Evolutionary conservation across 140 eudicot genomes (phyloP).

Genomic region (Anethum foeniculum): DNA sequence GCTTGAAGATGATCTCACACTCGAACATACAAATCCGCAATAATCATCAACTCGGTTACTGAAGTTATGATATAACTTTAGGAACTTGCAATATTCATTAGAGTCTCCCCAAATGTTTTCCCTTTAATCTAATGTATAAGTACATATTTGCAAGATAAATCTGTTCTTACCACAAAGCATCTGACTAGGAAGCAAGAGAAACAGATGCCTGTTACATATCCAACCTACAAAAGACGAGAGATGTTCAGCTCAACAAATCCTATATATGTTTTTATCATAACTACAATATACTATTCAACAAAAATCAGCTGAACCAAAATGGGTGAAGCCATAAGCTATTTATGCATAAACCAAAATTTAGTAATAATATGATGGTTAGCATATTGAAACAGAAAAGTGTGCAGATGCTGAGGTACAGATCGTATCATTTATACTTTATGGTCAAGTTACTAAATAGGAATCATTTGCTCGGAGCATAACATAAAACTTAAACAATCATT

Average conservation of each 20-base stretch:
- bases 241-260: constrained; percentile 6
- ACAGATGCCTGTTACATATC: constrained; percentile 83
- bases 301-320: not conserved
- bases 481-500: not conserved
- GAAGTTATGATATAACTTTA: not conserved
- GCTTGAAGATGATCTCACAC: not conserved
- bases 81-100: not conserved
- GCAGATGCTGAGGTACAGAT: not conserved
- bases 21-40: not conserved
- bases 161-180: constrained; percentile 65
- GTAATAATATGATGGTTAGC: not conserved
- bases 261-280: not conserved
- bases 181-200: constrained; percentile 75
- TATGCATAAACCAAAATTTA: not conserved
- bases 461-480: not conserved
- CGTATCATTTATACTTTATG: not conserved
- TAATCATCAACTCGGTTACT: not conserved
- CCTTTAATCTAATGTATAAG: not conserved
- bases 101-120: not conserved
- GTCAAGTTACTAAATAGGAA: not conserved
- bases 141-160: not conserved
- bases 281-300: not conserved
- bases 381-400: not conserved
- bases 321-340: not conserved
- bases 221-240: constrained; percentile 49